These are phyloP conservation scores for Hyphopichia khmerensis DNA, from an alignment of 1,139 yeast species.

Conservation along the genomic window DNA sequence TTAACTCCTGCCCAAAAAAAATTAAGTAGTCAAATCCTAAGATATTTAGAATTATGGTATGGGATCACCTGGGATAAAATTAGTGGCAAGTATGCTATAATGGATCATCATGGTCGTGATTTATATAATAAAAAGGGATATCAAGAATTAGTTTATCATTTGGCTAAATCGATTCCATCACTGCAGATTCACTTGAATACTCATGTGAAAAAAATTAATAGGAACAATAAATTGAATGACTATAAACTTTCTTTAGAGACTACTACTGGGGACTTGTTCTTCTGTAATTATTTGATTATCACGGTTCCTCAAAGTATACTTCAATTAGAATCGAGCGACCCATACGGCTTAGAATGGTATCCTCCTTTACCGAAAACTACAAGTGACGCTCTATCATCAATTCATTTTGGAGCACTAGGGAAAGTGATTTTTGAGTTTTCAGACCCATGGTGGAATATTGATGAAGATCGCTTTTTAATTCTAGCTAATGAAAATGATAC, in stretches of 20 bases:
- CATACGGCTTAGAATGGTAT: slow-evolving; percentile 53
- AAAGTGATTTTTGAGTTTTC: slow-evolving; percentile 76
- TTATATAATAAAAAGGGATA: slow-evolving; percentile 64
- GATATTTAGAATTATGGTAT: slow-evolving; percentile 74
- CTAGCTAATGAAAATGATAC: slow-evolving; percentile 27
- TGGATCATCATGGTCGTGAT: slow-evolving; percentile 75
- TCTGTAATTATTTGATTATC: slow-evolving; percentile 58
- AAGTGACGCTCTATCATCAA: slow-evolving; percentile 40
- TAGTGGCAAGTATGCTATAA: slow-evolving; percentile 65
- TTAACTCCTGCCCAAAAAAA: slow-evolving; percentile 52
- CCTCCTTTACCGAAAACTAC: slow-evolving; percentile 58
- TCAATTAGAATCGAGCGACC: slow-evolving; percentile 33
- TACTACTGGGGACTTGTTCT: slow-evolving; percentile 14
- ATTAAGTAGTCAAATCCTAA: slow-evolving; percentile 48
- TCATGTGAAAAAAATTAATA: slow-evolving; percentile 46
- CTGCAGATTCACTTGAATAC: slow-evolving; percentile 40
- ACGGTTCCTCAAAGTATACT: slow-evolving; percentile 77
- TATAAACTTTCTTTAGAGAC: slow-evolving; percentile 21
- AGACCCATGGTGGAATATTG: slow-evolving; percentile 61
- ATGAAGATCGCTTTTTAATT: slow-evolving; percentile 52
- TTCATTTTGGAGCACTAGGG: slow-evolving; percentile 74
- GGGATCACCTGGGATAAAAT: slow-evolving; percentile 66
- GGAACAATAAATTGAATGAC: slow-evolving; percentile 13
- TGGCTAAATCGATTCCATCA: slow-evolving; percentile 39
- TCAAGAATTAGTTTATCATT: slow-evolving; percentile 46